Percentiles rank a stretch among this genome's conserved stretches.
Conservation (phyloP, 306 rosid genomes). For the Quercus aquifolioides region DNA sequence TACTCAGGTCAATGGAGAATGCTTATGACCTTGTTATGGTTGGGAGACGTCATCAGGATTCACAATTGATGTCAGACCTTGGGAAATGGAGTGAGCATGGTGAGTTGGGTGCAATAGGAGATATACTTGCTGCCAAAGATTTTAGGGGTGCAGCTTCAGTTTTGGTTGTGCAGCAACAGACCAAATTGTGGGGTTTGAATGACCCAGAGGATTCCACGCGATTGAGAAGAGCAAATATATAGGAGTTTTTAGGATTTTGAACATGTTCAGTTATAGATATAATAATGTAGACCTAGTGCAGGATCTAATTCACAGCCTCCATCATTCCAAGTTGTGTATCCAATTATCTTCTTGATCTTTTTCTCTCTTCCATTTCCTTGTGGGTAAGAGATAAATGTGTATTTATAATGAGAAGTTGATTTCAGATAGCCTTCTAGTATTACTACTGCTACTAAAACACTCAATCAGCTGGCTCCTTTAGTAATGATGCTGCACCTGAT, state of each 20-base stretch:
- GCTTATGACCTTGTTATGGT: constrained; percentile 55
- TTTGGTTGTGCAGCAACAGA: constrained; percentile 73
- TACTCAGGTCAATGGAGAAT: constrained; percentile 35
- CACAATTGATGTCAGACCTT: constrained; percentile 45
- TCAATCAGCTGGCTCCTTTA: neutral
- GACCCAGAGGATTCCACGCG: constrained; percentile 52
- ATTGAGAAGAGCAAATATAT: constrained; percentile 37
- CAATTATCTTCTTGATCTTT: neutral
- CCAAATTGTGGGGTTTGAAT: constrained; percentile 54
- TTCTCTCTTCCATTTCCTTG: neutral
- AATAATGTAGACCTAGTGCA: neutral
- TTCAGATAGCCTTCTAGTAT: neutral
- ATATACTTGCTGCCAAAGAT: constrained; percentile 46
- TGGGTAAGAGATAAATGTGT: neutral
- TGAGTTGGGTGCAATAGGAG: constrained; percentile 58
- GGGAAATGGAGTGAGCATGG: constrained; percentile 37
- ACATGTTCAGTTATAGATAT: neutral
- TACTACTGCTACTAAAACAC: neutral
- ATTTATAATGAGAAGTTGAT: neutral
- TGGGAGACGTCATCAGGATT: constrained; percentile 56
- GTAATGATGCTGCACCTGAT: neutral
- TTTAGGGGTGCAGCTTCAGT: constrained; percentile 36
- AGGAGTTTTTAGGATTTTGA: neutral
- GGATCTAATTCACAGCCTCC: neutral
- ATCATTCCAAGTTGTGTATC: neutral